Base-by-base conservation (phyloP, 116 monocot genomes). In the Phalaenopsis hybrid region DNA sequence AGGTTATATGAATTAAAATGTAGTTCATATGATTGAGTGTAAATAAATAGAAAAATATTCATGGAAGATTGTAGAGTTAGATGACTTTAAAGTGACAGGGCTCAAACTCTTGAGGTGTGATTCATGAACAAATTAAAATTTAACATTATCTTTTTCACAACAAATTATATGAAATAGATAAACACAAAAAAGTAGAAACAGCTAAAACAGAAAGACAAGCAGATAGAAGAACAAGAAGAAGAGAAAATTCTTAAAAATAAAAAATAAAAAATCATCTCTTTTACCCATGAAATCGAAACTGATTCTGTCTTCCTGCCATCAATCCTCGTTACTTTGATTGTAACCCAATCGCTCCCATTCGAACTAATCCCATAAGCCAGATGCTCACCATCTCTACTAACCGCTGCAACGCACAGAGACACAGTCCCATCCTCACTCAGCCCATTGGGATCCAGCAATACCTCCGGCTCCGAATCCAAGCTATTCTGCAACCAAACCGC, bases 291-390 rank as follows among this genome's bases (percentile, higher is more conserved):
- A 25, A 99, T 78, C 11, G 73, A 81, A 87, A 93, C 99, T 23
- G 81, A 34, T 78, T 86, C 82, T n/a, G 72, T 57, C 63, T 80
- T 79, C 85, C 86, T 92, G 79, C 89, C 89, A 4, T 89, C 93
- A 49, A 93, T 85, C 73, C 85, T 45, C 91, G 93, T 88, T 12
- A 99, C 93, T 79, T 88, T 92, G 68, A 95, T 89, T 13, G 88
- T 88, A 1, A 92, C 87, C 99, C 99, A 99, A 86, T 99, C 99
- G 45, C 95, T 95, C 20, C 99, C 95, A 79, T 92, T 92, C 25
- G 81, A 79, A 67, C 94, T 95, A 48, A 93, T 83, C 23, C 92
- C 95, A 78, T 99, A 99, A 0, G 91, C 99, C 48, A 99, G 49
- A 68, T 88, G 90, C 79, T 86, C 84, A 6, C 86, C 95, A 63